phyloP scores from a whole-genome alignment of 805 yeast genomes.

The Candida ficus region DNA sequence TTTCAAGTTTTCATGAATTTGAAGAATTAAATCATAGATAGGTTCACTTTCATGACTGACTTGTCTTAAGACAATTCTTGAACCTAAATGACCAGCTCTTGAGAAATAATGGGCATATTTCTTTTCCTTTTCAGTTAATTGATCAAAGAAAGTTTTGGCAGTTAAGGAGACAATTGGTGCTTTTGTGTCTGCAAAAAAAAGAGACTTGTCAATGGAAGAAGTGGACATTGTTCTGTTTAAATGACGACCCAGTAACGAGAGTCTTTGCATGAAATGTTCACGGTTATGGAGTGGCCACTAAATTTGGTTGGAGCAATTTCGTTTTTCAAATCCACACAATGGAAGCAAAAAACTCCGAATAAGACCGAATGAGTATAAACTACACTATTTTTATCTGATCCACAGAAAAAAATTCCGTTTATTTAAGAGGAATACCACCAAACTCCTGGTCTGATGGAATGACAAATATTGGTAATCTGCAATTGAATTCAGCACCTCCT shows the following conservation, averaged over 20 bases:
- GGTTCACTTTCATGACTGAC: constrained; percentile 78
- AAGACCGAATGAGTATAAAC: not conserved
- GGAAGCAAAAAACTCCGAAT: not conserved
- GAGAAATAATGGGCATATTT: constrained; percentile 80
- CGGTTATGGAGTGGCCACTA: not conserved
- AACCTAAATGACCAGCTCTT: constrained; percentile 79
- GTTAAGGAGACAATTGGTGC: constrained; percentile 71
- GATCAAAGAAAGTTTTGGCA: constrained; percentile 65
- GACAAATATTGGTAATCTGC: constrained; percentile 40
- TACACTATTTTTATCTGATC: not conserved
- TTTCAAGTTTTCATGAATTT: constrained; percentile 45
- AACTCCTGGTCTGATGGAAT: constrained; percentile 42
- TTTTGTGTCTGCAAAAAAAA: constrained; percentile 45
- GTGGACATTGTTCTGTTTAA: constrained; percentile 5
- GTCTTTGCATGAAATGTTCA: constrained; percentile 4
- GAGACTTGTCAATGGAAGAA: constrained; percentile 8
- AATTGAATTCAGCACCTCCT: constrained; percentile 36
- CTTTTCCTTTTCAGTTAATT: constrained; percentile 53
- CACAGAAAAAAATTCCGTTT: not conserved
- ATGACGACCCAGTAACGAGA: constrained; percentile 9
- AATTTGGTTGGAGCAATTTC: too few relatives aligned
- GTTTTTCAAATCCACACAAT: too few relatives aligned
- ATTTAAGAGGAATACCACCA: constrained; percentile 37
- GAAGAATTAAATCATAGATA: constrained; percentile 65
- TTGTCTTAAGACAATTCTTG: constrained; percentile 72